phyloP scores from a whole-genome alignment of 768 basidiomycete genomes.

The Xerocomellus chrysenteron region DNA sequence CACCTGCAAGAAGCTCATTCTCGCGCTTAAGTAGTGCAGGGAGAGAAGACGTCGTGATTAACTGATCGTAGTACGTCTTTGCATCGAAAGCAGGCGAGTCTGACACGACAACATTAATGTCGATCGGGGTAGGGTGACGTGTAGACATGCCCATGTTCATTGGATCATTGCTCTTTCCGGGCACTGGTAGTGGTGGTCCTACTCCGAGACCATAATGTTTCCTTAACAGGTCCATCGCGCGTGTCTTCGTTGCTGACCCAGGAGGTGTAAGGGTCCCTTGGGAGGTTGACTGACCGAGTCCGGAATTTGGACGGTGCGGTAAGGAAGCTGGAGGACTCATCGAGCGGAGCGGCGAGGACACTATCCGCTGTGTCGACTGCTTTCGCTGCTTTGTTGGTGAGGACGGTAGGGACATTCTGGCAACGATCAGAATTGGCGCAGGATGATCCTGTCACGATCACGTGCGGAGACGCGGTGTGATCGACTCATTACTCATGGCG shows the following conservation, averaged over 20 bases:
- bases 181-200: conserved; percentile 63
- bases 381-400: conserved; percentile 18
- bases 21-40: conserved; percentile 72
- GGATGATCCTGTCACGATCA: conserved; percentile 21
- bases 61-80: conserved; percentile 79
- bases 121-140: neutral
- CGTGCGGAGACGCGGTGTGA: conserved; percentile 17
- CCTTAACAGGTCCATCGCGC: conserved; percentile 74
- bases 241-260: conserved; percentile 42
- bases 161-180: conserved; percentile 62
- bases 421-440: neutral
- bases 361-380: conserved; percentile 34
- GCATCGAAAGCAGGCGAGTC: conserved; percentile 84
- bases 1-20: conserved; percentile 78
- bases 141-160: conserved; percentile 70
- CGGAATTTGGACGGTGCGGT: conserved; percentile 15
- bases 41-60: conserved; percentile 79
- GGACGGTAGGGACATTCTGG: conserved; percentile 13
- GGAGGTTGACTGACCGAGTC: conserved; percentile 23
- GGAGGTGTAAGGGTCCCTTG: conserved; percentile 28
- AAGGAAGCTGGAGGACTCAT: conserved; percentile 33
- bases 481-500: neutral
- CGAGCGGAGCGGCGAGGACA: conserved; percentile 47
- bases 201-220: conserved; percentile 86
- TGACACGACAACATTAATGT: conserved; percentile 27